Base-by-base conservation (phyloP, 2,329 filamentous ascomycete species). In the Xylaria sp. region DNA sequence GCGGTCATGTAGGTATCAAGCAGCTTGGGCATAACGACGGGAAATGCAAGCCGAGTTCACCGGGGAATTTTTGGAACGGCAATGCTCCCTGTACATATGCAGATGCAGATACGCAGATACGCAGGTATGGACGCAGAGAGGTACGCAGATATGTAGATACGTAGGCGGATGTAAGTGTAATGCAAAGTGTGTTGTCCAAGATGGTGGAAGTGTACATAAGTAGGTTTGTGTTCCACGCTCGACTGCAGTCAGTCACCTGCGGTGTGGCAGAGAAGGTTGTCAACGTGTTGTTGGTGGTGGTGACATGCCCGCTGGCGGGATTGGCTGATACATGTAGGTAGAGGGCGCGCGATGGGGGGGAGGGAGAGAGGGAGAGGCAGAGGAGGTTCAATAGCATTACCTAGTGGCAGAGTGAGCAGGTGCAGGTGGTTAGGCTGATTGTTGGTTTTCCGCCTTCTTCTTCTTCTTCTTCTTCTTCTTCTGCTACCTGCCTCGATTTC, bases 241-340 rank as follows among this genome's bases (percentile, higher is more conserved):
- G 48, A 40, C 52, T 50, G 54, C 43, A 52, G 58, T 60, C 43
- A 52, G 58, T 60, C 58, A 60, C 58, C 58, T 60, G 58, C 55
- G 58, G 58, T 60, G 55, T 60, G 55, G 52, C 52, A 50, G n/a
- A n/a, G n/a, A n/a, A n/a, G n/a, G 55, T 54, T 58, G 58, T 60
- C 52, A 58, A 60, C 55, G 58, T 60, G 58, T 60, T 60, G 58
- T 55, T 60, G 58, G 58, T 60, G 58, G 58, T 60, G 58, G 58
- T 60, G 58, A 60, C 58, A 60, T 60, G 58, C 42, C n/a, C n/a
- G 29, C 16, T 34, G 29, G 29, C 29, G 11, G 11, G 29, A n/a
- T 34, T 34, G 29, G 29, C 11, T 34, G 29, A 13, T 34, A 6
- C n/a, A n/a, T 60, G 45, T 44, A 29, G 50, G 48, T 54, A 38